These are phyloP conservation scores for Tolypocladium nubicola DNA, from an alignment of 2,329 filamentous ascomycete genomes.

Conservation along the genomic window DNA sequence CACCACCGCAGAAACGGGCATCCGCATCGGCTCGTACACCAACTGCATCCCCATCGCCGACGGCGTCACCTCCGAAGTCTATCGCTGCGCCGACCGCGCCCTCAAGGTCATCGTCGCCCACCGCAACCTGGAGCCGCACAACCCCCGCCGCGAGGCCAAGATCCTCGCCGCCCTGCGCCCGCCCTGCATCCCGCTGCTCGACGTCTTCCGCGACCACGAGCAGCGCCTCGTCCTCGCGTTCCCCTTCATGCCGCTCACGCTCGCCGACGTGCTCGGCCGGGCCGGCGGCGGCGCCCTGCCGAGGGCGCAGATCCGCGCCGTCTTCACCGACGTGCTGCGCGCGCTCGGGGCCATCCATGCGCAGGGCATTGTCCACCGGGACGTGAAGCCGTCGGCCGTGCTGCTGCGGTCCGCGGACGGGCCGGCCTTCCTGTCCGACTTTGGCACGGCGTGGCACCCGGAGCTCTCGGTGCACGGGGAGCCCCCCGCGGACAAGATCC, in stretches of 20 bases:
- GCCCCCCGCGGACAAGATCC: slow-evolving; percentile 60
- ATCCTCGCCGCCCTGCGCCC: slow-evolving; percentile 53
- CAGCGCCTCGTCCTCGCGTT: slow-evolving; percentile 72
- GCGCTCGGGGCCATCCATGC: slow-evolving; percentile 64
- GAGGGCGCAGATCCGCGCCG: slow-evolving; percentile 22
- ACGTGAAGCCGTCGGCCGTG: slow-evolving; percentile 88
- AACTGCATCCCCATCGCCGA: slow-evolving; percentile 45
- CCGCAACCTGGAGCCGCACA: slow-evolving; percentile 67
- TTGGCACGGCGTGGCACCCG: slow-evolving; percentile 82
- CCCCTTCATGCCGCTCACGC: slow-evolving; percentile 68
- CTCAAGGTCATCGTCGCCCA: slow-evolving; percentile 79
- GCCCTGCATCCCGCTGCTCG: slow-evolving; percentile 55
- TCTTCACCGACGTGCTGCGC: slow-evolving; percentile 56
- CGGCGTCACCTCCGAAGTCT: slow-evolving; percentile 77
- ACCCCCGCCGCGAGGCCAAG: slow-evolving; percentile 67
- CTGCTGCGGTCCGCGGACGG: slow-evolving; percentile 57
- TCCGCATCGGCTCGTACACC: slow-evolving; percentile 41
- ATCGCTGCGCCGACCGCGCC: slow-evolving; percentile 54
- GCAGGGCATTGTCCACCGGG: slow-evolving; percentile 76
- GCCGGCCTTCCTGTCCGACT: slow-evolving; percentile 76
- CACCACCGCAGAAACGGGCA: slow-evolving; percentile 14
- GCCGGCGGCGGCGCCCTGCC: slow-evolving; percentile 16
- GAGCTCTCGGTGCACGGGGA: slow-evolving; percentile 49
- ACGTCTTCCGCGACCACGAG: slow-evolving; percentile 61
- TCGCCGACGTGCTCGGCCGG: slow-evolving; percentile 55